Evolutionary conservation across 2,329 filamentous ascomycete species (phyloP), one percentile per base, ranked within the genome.

Genomic region (Cladorrhinum sp.): DNA sequence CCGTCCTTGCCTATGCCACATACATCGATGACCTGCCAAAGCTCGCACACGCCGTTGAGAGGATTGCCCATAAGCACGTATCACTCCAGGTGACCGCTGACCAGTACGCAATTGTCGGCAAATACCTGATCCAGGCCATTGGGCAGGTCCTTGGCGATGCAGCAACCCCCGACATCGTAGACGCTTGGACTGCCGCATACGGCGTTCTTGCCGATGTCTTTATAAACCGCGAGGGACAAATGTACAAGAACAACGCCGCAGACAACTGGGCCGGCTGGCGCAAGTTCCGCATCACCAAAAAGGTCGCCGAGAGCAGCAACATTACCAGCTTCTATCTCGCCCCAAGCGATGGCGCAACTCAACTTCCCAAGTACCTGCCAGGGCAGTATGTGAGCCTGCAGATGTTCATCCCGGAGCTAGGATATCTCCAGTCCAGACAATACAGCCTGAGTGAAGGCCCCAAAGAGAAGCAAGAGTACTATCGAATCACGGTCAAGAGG

Each of bases 401-500:
- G 58, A 71, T 87, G 8, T 75, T 79, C 50, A 81, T 90, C 0
- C 81, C 84, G 0, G 75, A 78, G 52, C 78, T 89, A 22, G 82
- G 83, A n/a, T 79, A 87, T 66, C 75, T 80, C 60, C 91, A 93
- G 73, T 85, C 85, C 60, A 78, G 90, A 58, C 90, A 93, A 77
- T 93, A 92, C 77, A 90, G 86, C 51, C 78, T 93, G 59, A 89
- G 85, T 68, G 85, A 90, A 67, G 79, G 76, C 2, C 78, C 79
- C 3, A 65, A 66, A 23, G 66, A 66, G n/a, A 78, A 80, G 52
- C 80, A 79, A 7, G 76, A 77, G 16, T 82, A 85, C 73, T 91
- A 91, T 74, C 84, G 90, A 58, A 86, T 93, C 75, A 89, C 84
- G 65, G 86, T 93, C 63, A 93, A 92, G 80, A 82, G 78, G 60